Conservation (phyloP, 2,329 filamentous ascomycete genomes). For the Aureobasidium sp. region DNA sequence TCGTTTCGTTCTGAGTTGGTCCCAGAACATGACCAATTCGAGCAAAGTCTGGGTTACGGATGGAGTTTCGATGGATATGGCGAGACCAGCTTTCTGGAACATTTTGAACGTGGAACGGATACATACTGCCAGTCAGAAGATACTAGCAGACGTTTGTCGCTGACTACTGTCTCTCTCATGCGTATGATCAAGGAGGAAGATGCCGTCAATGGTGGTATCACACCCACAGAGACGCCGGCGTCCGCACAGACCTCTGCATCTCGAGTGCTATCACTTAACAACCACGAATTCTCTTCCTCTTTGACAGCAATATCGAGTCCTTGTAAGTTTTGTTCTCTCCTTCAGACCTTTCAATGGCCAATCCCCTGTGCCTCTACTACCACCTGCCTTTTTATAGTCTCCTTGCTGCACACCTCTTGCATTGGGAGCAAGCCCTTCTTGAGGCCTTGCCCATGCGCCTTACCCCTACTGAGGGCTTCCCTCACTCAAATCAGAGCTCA, state of each 20-base stretch:
- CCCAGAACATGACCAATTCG: not conserved
- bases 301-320: not conserved
- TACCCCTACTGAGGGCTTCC: too few relatives aligned
- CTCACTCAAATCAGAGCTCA: not conserved
- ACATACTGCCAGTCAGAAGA: not conserved
- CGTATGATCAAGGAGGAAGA: not conserved
- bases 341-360: not conserved
- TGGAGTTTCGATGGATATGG: slow-evolving; percentile 1
- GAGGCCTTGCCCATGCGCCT: not conserved
- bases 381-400: not conserved
- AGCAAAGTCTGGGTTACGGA: not conserved
- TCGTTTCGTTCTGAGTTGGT: not conserved
- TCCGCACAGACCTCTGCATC: not conserved
- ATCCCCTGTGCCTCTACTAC: not conserved
- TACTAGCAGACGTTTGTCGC: not conserved
- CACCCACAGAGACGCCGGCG: not conserved
- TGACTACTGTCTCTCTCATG: not conserved
- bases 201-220: not conserved
- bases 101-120: not conserved
- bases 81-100: not conserved
- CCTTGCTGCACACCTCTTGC: not conserved
- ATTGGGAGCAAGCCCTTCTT: not conserved
- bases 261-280: not conserved
- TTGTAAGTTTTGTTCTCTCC: not conserved
- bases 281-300: not conserved